A percentile compares a stretch with the other conserved stretches of the same genome.
Conservation (phyloP, 1,284 basidiomycete genomes). For the Violaceomyces palustris region DNA sequence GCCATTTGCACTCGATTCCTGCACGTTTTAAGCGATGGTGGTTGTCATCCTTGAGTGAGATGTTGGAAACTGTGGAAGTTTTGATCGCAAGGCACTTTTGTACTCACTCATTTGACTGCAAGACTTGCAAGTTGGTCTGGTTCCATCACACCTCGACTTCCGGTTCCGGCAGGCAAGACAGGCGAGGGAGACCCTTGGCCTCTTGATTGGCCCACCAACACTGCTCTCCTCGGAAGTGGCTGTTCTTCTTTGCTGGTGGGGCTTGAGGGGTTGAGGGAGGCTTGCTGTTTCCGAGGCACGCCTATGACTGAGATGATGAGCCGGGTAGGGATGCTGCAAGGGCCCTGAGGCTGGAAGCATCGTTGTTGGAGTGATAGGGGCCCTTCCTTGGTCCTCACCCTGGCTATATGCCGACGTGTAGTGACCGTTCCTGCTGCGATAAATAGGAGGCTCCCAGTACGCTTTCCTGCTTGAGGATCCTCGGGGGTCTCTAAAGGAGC, state of each 20-base stretch:
- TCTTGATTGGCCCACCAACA: slow-evolving; percentile 11
- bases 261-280: slow-evolving; percentile 4
- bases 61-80: no score
- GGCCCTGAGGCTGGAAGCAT: slow-evolving; percentile 4
- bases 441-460: no score
- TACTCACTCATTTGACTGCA: slow-evolving; percentile 30
- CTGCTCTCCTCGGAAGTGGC: not conserved
- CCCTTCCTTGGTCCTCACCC: no score
- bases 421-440: no score
- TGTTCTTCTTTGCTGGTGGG: not conserved
- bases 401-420: no score
- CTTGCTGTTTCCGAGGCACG: slow-evolving; percentile 4
- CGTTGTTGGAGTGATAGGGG: slow-evolving; percentile 8
- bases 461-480: no score
- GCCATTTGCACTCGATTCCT: slow-evolving; percentile 34
- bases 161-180: slow-evolving; percentile 29
- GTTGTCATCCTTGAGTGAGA: no score
- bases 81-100: not conserved
- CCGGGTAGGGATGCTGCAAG: slow-evolving; percentile 8
- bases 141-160: slow-evolving; percentile 29
- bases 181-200: slow-evolving; percentile 29
- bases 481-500: no score
- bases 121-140: slow-evolving; percentile 29
- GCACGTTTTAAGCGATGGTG: not conserved
- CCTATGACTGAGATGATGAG: slow-evolving; percentile 6